Percentiles rank a stretch among this genome's conserved stretches.
Evolutionary conservation across 2,329 filamentous ascomycete genomes (phyloP).

Genomic region (Dothistroma pini): DNA sequence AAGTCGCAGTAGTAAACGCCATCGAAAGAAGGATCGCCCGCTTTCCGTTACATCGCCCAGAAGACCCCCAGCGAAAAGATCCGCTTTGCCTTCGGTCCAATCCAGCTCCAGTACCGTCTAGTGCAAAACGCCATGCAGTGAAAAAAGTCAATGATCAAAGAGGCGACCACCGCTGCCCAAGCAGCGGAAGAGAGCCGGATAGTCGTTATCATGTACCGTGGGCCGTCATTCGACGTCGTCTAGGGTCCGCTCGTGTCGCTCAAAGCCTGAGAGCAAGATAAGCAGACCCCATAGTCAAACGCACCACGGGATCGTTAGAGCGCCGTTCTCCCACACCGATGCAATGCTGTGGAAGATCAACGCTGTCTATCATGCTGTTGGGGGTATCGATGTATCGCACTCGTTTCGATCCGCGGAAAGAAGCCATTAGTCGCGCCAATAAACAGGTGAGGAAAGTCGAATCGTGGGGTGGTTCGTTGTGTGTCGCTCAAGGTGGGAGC

Average conservation of each 20-base stretch:
- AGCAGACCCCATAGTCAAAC: conserved; percentile 14
- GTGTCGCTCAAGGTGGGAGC: conserved; percentile 4
- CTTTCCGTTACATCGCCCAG: conserved; percentile 2
- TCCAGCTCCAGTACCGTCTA: conserved; percentile 14
- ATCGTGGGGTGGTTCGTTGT: conserved; percentile 5
- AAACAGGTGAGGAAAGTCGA: conserved; percentile 12
- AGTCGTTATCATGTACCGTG: conserved; percentile 24
- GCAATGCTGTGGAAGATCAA: conserved; percentile 27
- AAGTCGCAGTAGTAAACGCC: conserved; percentile 6
- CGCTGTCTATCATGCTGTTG: conserved; percentile 28
- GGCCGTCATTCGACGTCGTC: conserved; percentile 18
- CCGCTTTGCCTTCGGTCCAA: neutral
- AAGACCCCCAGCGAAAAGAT: neutral
- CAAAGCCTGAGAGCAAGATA: conserved; percentile 23
- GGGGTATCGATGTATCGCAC: conserved; percentile 27
- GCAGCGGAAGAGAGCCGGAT: conserved; percentile 13
- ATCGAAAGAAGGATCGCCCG: conserved; percentile 9
- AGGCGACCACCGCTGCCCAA: conserved; percentile 20
- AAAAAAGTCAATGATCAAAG: conserved; percentile 21
- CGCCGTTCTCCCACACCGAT: conserved; percentile 24
- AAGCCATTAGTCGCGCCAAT: conserved; percentile 20
- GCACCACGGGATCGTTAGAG: conserved; percentile 22
- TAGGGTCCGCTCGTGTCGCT: conserved; percentile 19
- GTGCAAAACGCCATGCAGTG: conserved; percentile 21
- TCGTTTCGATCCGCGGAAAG: conserved; percentile 23